Evolutionary conservation across 129 eudicot genomes (phyloP).

Genomic region (Centella asiatica): DNA sequence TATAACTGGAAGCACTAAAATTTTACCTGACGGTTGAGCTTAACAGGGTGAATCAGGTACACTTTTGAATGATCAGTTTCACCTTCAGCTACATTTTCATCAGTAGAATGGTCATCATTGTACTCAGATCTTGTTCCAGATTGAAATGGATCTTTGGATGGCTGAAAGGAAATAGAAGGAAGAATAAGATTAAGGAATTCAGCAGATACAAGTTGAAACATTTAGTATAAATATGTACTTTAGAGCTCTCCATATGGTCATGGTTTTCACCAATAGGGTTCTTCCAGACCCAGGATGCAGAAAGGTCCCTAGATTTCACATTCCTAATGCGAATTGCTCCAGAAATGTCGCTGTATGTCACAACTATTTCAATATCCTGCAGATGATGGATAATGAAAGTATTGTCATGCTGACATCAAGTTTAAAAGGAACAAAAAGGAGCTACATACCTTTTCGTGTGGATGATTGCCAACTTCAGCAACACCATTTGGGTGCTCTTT

Average conservation of each 20-base stretch:
- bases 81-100: constrained; percentile 23
- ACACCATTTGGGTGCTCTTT: constrained; percentile 24
- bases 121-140: constrained; percentile 22
- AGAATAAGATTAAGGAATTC: not conserved
- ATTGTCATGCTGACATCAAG: constrained; percentile 16
- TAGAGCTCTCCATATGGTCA: constrained; percentile 29
- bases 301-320: constrained; percentile 64
- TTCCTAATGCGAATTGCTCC: constrained; percentile 70
- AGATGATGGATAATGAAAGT: constrained; percentile 22
- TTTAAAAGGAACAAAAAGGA: constrained; percentile 12
- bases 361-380: constrained; percentile 97
- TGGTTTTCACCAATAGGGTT: constrained; percentile 48
- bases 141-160: constrained; percentile 26
- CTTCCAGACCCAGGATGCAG: constrained; percentile 97
- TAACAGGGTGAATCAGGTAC: constrained; percentile 51
- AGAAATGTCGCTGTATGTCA: constrained; percentile 81
- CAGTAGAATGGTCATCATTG: constrained; percentile 17
- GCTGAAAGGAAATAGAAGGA: constrained; percentile 24
- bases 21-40: constrained; percentile 75
- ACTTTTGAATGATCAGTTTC: constrained; percentile 25
- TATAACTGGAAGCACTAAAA: not conserved
- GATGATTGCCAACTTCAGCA: constrained; percentile 23
- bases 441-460: constrained; percentile 47
- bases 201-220: not conserved
- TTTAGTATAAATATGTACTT: constrained; percentile 26